Conservation (phyloP, 352 stramenopile genomes). For the Globisporangium mamillatum region DNA sequence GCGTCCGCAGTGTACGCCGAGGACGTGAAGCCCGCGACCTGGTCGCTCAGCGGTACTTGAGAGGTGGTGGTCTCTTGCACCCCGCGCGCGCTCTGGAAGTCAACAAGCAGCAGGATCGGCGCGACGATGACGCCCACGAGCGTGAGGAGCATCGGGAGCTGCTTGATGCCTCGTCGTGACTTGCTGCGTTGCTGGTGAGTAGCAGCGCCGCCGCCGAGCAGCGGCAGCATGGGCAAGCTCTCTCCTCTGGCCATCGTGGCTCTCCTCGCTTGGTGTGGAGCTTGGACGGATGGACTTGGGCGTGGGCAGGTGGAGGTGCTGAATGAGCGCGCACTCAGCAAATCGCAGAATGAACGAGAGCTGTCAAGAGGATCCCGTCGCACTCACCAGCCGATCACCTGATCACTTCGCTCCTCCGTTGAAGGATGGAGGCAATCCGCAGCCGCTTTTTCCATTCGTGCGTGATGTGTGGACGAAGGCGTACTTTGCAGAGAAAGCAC, state of each 20-base stretch:
- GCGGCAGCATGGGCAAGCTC: conserved; percentile 30
- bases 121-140: conserved; percentile 29
- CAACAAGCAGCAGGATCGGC: conserved; percentile 31
- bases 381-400: background rate
- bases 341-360: conserved; percentile 5
- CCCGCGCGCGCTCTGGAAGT: conserved; percentile 16
- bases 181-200: conserved; percentile 5
- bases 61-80: background rate
- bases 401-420: conserved; percentile 4
- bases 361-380: too few relatives aligned
- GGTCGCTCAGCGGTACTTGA: background rate
- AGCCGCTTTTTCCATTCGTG: background rate
- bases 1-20: conserved; percentile 29
- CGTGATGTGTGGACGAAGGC: conserved; percentile 4
- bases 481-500: background rate
- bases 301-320: background rate
- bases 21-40: background rate
- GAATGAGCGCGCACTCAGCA: background rate
- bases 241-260: conserved; percentile 15
- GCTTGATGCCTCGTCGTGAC: conserved; percentile 6
- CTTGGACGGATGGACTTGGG: background rate
- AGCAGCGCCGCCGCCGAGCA: background rate
- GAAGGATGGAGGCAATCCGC: background rate
- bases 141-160: conserved; percentile 34
- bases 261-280: too few relatives aligned